Percentiles rank a stretch among this genome's conserved stretches.
These are phyloP conservation scores for Pueraria montana DNA, from an alignment of 306 rosid genomes.

Conservation along the genomic window DNA sequence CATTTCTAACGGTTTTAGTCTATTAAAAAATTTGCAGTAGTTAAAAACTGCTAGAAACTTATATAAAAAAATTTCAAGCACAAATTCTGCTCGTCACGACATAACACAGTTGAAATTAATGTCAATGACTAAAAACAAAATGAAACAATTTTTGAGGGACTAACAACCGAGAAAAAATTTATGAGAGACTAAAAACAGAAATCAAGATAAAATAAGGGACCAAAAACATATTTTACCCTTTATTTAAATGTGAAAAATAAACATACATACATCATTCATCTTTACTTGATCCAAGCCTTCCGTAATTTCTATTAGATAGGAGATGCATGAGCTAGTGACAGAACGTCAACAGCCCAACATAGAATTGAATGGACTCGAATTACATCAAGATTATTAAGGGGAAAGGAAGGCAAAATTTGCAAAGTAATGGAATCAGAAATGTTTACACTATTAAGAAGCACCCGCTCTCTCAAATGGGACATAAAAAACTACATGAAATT, in stretches of 20 bases:
- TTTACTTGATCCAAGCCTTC: not conserved
- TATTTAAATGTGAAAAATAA: not conserved
- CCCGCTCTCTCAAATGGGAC: conserved; percentile 8
- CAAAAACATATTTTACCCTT: no score
- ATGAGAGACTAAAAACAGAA: no score
- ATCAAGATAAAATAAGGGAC: no score
- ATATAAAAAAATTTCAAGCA: no score
- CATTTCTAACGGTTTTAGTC: no score
- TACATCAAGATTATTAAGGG: conserved; percentile 19
- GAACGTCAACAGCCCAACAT: not conserved
- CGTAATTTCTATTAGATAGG: conserved; percentile 1
- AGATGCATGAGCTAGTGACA: not conserved
- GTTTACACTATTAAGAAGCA: conserved; percentile 14
- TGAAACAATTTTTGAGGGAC: no score
- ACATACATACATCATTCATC: not conserved
- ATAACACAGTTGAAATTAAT: no score
- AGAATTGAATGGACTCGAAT: not conserved
- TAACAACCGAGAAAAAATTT: no score
- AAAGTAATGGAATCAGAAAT: not conserved
- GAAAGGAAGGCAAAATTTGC: not conserved
- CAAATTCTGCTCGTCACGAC: no score
- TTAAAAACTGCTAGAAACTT: no score
- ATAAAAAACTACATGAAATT: not conserved
- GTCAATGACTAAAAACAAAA: no score
- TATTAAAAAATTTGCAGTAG: no score